phyloP scores from a whole-genome alignment of 495 filamentous ascomycete genomes.

The Aspergillus diversus region DNA sequence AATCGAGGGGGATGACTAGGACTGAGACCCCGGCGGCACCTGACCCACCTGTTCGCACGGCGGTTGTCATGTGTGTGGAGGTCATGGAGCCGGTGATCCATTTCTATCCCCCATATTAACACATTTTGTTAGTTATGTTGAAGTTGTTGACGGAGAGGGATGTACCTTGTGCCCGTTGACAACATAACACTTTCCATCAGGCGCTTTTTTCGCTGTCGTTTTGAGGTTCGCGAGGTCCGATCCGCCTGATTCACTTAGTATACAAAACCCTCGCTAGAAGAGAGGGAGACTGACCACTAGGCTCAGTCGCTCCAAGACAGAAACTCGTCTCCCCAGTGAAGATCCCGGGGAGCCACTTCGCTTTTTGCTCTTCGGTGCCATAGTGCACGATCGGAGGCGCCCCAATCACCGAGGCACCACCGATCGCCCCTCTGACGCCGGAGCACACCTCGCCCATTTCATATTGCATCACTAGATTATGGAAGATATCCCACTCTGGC shows the following conservation, averaged over 20 bases:
- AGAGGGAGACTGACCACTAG: background rate
- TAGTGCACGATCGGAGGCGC: background rate
- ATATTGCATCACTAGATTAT: background rate
- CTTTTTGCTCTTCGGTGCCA: background rate
- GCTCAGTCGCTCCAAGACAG: background rate
- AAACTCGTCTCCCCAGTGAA: background rate
- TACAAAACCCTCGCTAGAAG: too few species aligned
- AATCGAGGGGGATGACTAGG: background rate
- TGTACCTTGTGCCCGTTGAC: background rate
- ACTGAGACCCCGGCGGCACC: background rate
- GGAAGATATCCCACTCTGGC: background rate
- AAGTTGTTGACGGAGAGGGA: too few species aligned
- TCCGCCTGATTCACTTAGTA: background rate
- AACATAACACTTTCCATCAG: background rate
- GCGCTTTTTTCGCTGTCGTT: background rate
- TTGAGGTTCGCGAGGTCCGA: background rate
- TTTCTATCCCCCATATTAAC: too few species aligned
- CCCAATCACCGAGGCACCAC: background rate
- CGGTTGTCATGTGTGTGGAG: background rate
- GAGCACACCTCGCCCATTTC: conserved; percentile 1
- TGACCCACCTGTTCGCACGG: background rate
- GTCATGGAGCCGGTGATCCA: background rate
- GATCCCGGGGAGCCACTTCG: background rate
- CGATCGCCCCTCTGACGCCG: background rate
- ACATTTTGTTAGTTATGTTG: background rate